Conservation (phyloP, 2,329 filamentous ascomycete species). For the Zymoseptoria ardabiliae region DNA sequence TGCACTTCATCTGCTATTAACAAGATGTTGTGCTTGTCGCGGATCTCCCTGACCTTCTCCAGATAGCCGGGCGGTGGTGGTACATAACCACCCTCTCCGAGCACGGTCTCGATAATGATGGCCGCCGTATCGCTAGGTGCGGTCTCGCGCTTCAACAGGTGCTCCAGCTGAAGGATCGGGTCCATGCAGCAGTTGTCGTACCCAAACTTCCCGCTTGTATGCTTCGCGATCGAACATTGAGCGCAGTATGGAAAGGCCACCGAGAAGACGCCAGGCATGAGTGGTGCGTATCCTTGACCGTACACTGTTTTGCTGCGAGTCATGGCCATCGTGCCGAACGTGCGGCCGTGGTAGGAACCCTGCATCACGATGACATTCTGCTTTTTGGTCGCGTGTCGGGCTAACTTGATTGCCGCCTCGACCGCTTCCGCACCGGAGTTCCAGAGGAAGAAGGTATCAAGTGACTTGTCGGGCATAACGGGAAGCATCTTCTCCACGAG, state of each 20-base stretch:
- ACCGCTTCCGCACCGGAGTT: constrained; percentile 33
- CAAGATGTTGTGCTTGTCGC: constrained; percentile 38
- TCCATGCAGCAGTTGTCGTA: constrained; percentile 36
- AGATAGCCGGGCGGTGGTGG: constrained; percentile 29
- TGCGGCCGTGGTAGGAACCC: constrained; percentile 33
- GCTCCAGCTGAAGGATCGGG: constrained; percentile 29
- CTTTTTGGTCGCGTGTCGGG: constrained; percentile 31
- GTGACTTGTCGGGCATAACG: constrained; percentile 30
- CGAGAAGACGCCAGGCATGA: constrained; percentile 35
- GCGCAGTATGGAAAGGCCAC: constrained; percentile 35
- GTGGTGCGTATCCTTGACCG: constrained; percentile 28
- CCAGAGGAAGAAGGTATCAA: constrained; percentile 37
- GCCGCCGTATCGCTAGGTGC: constrained; percentile 32
- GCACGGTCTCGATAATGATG: constrained; percentile 31
- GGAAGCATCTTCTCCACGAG: constrained; percentile 30
- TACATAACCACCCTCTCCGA: constrained; percentile 34
- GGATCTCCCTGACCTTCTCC: constrained; percentile 34
- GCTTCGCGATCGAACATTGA: constrained; percentile 30
- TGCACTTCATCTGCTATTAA: constrained; percentile 40
- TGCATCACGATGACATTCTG: constrained; percentile 35
- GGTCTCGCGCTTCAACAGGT: constrained; percentile 31
- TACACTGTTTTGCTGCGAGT: constrained; percentile 33
- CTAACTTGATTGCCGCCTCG: constrained; percentile 33
- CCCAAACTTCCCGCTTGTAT: constrained; percentile 25
- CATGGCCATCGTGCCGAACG: constrained; percentile 32